These are phyloP conservation scores for Mycena capillaripes DNA, from an alignment of 768 basidiomycete genomes.

Conservation along the genomic window DNA sequence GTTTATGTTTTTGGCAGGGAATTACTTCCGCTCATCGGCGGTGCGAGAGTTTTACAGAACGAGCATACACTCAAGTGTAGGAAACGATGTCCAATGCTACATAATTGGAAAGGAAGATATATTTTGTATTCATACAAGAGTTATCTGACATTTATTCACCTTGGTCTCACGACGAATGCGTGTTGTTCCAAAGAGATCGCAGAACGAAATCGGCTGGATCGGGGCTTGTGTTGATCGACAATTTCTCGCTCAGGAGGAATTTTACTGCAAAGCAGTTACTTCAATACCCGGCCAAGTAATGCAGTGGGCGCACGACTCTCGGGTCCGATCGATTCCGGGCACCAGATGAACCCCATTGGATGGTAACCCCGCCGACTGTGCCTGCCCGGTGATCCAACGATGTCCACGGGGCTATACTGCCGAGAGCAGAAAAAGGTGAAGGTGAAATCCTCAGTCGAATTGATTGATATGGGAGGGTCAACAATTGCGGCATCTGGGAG, in stretches of 20 bases:
- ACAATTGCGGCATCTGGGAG: conserved; percentile 61
- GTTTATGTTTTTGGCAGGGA: too few relatives aligned
- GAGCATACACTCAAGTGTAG: too few relatives aligned
- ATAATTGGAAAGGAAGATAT: too few relatives aligned
- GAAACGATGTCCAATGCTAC: too few relatives aligned
- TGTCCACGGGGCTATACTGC: conserved; percentile 69
- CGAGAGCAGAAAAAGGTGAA: conserved; percentile 67
- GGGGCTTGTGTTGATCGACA: conserved; percentile 56
- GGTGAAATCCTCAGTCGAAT: conserved; percentile 48
- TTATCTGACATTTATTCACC: too few relatives aligned
- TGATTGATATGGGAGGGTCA: conserved; percentile 63
- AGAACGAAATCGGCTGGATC: conserved; percentile 61
- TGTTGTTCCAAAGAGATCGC: conserved; percentile 69
- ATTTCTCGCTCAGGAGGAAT: conserved; percentile 53
- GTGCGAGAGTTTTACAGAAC: too few relatives aligned
- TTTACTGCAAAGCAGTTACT: conserved; percentile 48
- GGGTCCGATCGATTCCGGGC: conserved; percentile 65
- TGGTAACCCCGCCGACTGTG: conserved; percentile 61
- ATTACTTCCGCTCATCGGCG: too few relatives aligned
- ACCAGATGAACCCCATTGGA: conserved; percentile 69
- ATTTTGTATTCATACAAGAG: too few relatives aligned
- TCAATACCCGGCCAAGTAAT: neutral
- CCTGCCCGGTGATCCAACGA: conserved; percentile 73
- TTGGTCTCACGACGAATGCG: conserved; percentile 49
- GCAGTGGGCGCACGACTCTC: conserved; percentile 48